Evolutionary conservation across 495 filamentous ascomycete species (phyloP).

Genomic region (Parachaetomium inaequale): DNA sequence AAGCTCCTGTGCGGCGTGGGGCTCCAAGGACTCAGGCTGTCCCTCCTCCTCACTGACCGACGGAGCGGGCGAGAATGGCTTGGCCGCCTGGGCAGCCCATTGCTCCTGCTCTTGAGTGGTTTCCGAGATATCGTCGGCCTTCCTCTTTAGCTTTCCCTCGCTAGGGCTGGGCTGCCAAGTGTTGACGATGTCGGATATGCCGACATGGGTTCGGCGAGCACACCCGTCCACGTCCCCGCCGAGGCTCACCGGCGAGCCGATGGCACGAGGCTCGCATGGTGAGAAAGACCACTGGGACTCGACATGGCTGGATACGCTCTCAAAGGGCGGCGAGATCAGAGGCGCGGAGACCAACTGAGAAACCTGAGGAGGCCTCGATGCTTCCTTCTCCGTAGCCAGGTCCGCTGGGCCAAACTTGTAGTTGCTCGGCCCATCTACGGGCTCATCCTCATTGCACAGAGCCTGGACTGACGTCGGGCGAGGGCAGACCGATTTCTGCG

Average conservation of each 20-base stretch:
- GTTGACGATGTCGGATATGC: conserved; percentile 35
- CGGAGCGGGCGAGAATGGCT: neutral
- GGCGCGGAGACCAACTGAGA: too few relatives aligned
- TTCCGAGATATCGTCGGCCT: conserved; percentile 37
- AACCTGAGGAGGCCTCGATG: too few relatives aligned
- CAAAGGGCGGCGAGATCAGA: neutral
- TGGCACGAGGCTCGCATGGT: neutral
- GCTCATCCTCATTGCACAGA: conserved; percentile 16
- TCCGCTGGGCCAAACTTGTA: neutral
- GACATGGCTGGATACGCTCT: neutral
- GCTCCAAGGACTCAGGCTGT: neutral
- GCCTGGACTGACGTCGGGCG: conserved; percentile 13
- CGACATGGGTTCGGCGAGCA: conserved; percentile 26
- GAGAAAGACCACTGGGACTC: neutral
- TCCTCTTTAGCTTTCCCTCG: conserved; percentile 26
- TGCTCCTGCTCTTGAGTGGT: conserved; percentile 27
- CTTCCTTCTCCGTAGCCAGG: too few relatives aligned
- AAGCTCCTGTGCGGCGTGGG: neutral
- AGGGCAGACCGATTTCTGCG: neutral
- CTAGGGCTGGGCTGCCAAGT: neutral
- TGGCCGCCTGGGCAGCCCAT: conserved; percentile 9
- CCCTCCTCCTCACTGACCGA: neutral
- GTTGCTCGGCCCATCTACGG: neutral
- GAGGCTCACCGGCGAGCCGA: neutral
- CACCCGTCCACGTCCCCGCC: neutral